Evolutionary conservation across 805 yeast genomes (phyloP).

Genomic region (Cyberlindnera meyerae): DNA sequence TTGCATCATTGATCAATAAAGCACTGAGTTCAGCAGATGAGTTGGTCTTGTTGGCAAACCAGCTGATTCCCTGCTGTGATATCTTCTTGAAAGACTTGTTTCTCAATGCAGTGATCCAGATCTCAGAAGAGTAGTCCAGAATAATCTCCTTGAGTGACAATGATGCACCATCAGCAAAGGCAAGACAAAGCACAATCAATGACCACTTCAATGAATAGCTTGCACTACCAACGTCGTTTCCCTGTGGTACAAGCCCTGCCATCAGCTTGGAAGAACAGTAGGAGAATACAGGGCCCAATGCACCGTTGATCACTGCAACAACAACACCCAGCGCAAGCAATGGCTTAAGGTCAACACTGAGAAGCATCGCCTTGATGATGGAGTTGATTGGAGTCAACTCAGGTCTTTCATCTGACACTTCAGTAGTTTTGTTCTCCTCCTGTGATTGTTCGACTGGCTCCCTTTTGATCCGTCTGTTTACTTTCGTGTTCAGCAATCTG

Average conservation of each 20-base stretch:
- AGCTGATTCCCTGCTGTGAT: constrained; percentile 45
- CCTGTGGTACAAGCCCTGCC: constrained; percentile 52
- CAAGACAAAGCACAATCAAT: constrained; percentile 52
- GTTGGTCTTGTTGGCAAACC: constrained; percentile 40
- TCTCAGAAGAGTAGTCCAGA: constrained; percentile 58
- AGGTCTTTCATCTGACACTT: constrained; percentile 21
- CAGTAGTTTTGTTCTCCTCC: constrained; percentile 2
- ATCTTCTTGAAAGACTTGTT: constrained; percentile 43
- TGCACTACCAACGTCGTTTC: constrained; percentile 29
- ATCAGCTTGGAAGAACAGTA: constrained; percentile 69
- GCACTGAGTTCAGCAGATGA: constrained; percentile 55
- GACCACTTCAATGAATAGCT: constrained; percentile 58
- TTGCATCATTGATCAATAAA: constrained; percentile 71
- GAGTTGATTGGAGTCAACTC: constrained; percentile 24
- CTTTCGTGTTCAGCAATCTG: neutral
- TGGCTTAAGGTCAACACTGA: constrained; percentile 23
- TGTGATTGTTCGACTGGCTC: too few relatives aligned
- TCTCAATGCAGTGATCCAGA: constrained; percentile 58
- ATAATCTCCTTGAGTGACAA: constrained; percentile 46
- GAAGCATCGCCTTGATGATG: constrained; percentile 29
- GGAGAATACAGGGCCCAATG: constrained; percentile 71
- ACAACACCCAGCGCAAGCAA: constrained; percentile 46
- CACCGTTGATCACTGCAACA: constrained; percentile 53
- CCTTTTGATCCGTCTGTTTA: too few relatives aligned
- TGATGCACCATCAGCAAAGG: constrained; percentile 56